Percentiles rank a stretch among this genome's conserved stretches.
These are phyloP conservation scores for Pichia sp. DNA, from an alignment of 1,139 yeast species.

Conservation along the genomic window DNA sequence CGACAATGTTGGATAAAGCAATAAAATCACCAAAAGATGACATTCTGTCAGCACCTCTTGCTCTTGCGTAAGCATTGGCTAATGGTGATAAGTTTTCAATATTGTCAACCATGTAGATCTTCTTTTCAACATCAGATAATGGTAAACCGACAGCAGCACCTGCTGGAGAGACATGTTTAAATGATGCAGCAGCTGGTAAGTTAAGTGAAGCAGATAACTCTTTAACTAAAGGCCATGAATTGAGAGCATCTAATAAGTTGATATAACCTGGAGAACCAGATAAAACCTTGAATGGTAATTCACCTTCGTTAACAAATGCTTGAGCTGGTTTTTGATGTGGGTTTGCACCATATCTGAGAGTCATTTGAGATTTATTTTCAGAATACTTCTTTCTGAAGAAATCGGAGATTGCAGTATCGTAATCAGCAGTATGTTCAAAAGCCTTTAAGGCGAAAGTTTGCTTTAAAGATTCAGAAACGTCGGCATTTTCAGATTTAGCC, in stretches of 20 bases:
- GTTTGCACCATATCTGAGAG: constrained; percentile 96
- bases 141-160: constrained; percentile 98
- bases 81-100: constrained; percentile 92
- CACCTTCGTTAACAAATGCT: constrained; percentile 79
- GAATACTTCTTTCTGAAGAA: constrained; percentile 96
- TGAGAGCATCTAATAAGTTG: constrained; percentile 89
- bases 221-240: constrained; percentile 98
- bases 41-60: constrained; percentile 99
- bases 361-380: constrained; percentile 81
- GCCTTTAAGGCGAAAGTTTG: constrained; percentile 90
- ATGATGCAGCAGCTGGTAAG: constrained; percentile 97
- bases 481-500: constrained; percentile 37
- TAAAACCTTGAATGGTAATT: constrained; percentile 88
- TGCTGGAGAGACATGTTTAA: constrained; percentile 98
- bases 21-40: constrained; percentile 98
- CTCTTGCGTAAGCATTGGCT: constrained; percentile 98
- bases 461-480: constrained; percentile 64
- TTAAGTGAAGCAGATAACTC: constrained; percentile 91
- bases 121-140: constrained; percentile 81
- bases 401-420: constrained; percentile 92
- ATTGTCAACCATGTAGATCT: constrained; percentile 89
- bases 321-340: constrained; percentile 99
- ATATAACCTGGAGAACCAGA: constrained; percentile 97
- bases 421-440: constrained; percentile 96
- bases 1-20: constrained; percentile 93